Evolutionary conservation across 2,329 filamentous ascomycete genomes (phyloP).

Genomic region (Xylaria arbuscula): DNA sequence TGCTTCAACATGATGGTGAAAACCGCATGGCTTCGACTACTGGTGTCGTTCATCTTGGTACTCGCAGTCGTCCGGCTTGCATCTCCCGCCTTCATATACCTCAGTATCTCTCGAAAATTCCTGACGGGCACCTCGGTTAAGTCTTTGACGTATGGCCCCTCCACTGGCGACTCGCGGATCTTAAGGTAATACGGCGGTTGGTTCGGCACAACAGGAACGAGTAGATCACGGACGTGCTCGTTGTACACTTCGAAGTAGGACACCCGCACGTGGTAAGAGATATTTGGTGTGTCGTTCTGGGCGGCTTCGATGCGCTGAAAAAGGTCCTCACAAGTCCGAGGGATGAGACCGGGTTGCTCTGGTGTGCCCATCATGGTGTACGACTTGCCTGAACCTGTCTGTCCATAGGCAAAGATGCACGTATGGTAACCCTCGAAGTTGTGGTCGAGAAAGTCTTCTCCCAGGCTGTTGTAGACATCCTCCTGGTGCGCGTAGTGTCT

Average conservation of each 20-base stretch:
- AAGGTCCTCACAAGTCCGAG: constrained; percentile 92
- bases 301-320: constrained; percentile 90
- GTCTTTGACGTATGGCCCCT: constrained; percentile 97
- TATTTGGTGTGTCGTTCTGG: constrained; percentile 83
- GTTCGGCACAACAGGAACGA: constrained; percentile 77
- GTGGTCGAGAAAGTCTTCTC: constrained; percentile 97
- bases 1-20: constrained; percentile 99
- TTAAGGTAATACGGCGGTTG: constrained; percentile 92
- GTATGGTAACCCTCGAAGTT: constrained; percentile 99
- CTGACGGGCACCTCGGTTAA: constrained; percentile 92
- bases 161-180: constrained; percentile 93
- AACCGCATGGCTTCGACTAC: constrained; percentile 93
- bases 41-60: constrained; percentile 99
- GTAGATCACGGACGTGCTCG: constrained; percentile 94
- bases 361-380: constrained; percentile 97
- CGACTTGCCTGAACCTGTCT: constrained; percentile 97
- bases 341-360: constrained; percentile 90
- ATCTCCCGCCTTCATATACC: constrained; percentile 91
- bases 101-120: constrained; percentile 86
- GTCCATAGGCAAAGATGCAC: constrained; percentile 98
- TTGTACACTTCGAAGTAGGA: constrained; percentile 99
- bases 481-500: constrained; percentile 91
- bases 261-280: constrained; percentile 96
- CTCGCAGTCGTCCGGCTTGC: constrained; percentile 87
- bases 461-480: constrained; percentile 92